Conservation (phyloP, 176 grass and related monocot species). For the Aegilops umbellulata region DNA sequence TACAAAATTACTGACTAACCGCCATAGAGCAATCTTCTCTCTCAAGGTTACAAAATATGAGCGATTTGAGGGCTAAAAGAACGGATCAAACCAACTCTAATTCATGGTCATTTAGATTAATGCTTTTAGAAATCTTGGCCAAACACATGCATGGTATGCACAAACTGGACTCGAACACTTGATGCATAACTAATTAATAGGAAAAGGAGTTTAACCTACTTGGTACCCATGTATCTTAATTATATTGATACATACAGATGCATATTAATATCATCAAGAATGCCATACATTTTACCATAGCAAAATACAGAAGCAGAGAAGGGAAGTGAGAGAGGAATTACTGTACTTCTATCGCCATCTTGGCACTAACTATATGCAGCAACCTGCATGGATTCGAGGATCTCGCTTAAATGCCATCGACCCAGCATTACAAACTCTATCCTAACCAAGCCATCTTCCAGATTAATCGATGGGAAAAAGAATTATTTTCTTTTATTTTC, state of each 20-base stretch:
- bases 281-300: too few relatives aligned
- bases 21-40: neutral
- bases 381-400: too few relatives aligned
- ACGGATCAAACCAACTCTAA: neutral
- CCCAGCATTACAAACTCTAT: too few relatives aligned
- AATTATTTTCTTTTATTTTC: too few relatives aligned
- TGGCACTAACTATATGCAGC: too few relatives aligned
- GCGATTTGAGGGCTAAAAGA: neutral
- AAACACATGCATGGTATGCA: neutral
- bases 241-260: too few relatives aligned
- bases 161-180: neutral
- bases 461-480: too few relatives aligned
- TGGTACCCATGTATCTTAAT: neutral
- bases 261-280: neutral
- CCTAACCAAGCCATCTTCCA: too few relatives aligned
- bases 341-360: too few relatives aligned
- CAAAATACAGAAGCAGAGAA: too few relatives aligned
- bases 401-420: too few relatives aligned
- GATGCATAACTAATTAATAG: neutral
- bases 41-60: neutral
- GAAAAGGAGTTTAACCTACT: neutral
- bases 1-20: neutral
- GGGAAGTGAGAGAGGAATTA: too few relatives aligned
- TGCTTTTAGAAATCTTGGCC: neutral
- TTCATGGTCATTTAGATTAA: neutral